Conservation (phyloP, 2,329 filamentous ascomycete genomes). For the Aspergillus pseudoglaucus region DNA sequence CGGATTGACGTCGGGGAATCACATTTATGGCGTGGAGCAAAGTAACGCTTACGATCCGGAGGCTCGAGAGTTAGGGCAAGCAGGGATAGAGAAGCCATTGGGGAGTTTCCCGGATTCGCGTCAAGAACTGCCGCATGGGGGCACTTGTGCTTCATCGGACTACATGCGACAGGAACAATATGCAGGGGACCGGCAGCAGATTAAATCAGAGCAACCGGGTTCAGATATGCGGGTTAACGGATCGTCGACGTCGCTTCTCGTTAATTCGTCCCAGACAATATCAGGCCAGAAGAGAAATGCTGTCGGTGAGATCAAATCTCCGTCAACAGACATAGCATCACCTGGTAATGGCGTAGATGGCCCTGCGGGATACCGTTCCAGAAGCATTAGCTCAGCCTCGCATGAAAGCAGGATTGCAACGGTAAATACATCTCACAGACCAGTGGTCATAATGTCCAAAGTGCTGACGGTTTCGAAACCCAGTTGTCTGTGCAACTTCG, state of each 20-base stretch:
- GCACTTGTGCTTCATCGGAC: too few relatives aligned
- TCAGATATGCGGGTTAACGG: conserved; percentile 9
- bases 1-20: conserved; percentile 1
- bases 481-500: conserved; percentile 73
- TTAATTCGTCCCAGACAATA: conserved; percentile 10
- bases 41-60: conserved; percentile 5
- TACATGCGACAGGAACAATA: too few relatives aligned
- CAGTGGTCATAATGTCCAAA: conserved; percentile 5
- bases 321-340: conserved; percentile 8
- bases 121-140: neutral
- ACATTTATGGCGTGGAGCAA: conserved; percentile 13
- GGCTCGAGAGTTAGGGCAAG: neutral
- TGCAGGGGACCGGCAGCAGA: neutral
- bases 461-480: conserved; percentile 15
- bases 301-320: conserved; percentile 63
- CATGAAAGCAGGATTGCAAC: conserved; percentile 68
- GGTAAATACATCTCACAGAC: conserved; percentile 44
- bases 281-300: conserved; percentile 66
- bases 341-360: conserved; percentile 28
- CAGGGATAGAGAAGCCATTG: neutral
- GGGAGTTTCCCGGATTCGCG: neutral
- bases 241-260: conserved; percentile 6
- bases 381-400: conserved; percentile 65
- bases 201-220: neutral
- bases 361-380: conserved; percentile 51